Evolutionary conservation across 495 filamentous ascomycete genomes (phyloP).

Genomic region (Penicillium flavigenum): DNA sequence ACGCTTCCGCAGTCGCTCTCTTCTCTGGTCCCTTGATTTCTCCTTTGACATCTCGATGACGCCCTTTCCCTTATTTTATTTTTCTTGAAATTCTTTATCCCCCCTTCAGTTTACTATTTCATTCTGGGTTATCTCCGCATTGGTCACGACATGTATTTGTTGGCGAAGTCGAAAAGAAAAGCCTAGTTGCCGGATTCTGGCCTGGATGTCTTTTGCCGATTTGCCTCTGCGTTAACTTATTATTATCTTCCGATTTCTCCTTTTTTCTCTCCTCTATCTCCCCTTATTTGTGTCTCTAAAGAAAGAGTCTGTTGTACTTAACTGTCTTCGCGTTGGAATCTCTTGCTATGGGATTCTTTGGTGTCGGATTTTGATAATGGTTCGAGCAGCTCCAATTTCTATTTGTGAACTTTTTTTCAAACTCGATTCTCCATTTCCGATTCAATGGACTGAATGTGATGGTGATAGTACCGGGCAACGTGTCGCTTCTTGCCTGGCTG

Average conservation of each 20-base stretch:
- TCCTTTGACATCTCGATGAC: slow-evolving; percentile 22
- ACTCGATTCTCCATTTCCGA: slow-evolving; percentile 11
- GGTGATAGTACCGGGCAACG: background rate
- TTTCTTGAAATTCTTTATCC: slow-evolving; percentile 20
- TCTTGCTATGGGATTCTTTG: slow-evolving; percentile 21
- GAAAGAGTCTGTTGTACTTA: slow-evolving; percentile 34
- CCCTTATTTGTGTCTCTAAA: slow-evolving; percentile 27
- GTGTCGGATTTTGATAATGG: slow-evolving; percentile 26
- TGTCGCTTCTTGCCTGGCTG: slow-evolving; percentile 6
- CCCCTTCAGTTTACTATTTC: slow-evolving; percentile 23
- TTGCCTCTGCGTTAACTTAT: slow-evolving; percentile 26
- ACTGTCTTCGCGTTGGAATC: slow-evolving; percentile 27
- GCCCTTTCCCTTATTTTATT: slow-evolving; percentile 35
- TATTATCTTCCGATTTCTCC: slow-evolving; percentile 16
- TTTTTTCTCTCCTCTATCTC: slow-evolving; percentile 29
- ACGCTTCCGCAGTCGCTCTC: slow-evolving; percentile 12
- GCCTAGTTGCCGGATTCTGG: slow-evolving; percentile 37
- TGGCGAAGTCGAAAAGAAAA: slow-evolving; percentile 32
- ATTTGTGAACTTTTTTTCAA: slow-evolving; percentile 23
- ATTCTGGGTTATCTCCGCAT: slow-evolving; percentile 36
- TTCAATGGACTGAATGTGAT: background rate
- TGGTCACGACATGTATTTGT: slow-evolving; percentile 42
- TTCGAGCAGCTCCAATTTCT: slow-evolving; percentile 32
- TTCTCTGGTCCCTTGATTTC: slow-evolving; percentile 15
- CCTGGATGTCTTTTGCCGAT: slow-evolving; percentile 32